Evolutionary conservation across 257 asterid genomes (phyloP), one percentile per base, ranked within the genome.

Genomic region (Anisodus acutangulus): DNA sequence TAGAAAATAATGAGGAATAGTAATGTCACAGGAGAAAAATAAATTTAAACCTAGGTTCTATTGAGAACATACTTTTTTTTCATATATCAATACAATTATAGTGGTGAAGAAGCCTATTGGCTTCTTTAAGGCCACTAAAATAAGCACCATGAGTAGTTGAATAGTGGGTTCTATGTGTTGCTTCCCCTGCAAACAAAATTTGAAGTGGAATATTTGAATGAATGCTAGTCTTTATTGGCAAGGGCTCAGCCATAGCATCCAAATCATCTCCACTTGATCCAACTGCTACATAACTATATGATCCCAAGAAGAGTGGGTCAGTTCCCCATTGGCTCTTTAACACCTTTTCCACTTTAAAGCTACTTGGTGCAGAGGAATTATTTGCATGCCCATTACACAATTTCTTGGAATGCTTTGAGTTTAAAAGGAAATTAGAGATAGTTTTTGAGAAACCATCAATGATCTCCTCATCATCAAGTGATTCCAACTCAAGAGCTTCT

Each of bases 91-190:
- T 72, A 84, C 72, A 90, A 57, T 91, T 89, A 82, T 93, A 95
- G 85, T 92, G 94, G 84, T 92, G 91, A 80, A 95, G 97, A 86
- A 95, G 95, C 93, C 98, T 92, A 79, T 83, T 88, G 79, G 98
- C 98, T 91, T 95, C 98, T 84, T 98, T 91, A 63, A 93, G 91
- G 71, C 98, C 98, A 84, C 98, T 95, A 83, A 86, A 93, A 83
- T 95, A 93, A 79, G 98, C 98, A 58, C 98, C 98, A 74, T 95
- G 98, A 51, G 98, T 95, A 2, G 98, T 95, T 10, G 98, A 95
- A 87, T 95, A 95, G 85, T 92, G 98, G 63, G 95, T 95, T 88
- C 86, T 90, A 70, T 95, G 98, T 8, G 98, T 93, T 5, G 98
- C 98, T 89, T 95, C 98, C 57, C 98, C 98, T 11, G 98, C 98